Evolutionary conservation across 176 grass and related monocot genomes (phyloP), one percentile per base, ranked within the genome.

Genomic region (Rhynchospora pubera): DNA sequence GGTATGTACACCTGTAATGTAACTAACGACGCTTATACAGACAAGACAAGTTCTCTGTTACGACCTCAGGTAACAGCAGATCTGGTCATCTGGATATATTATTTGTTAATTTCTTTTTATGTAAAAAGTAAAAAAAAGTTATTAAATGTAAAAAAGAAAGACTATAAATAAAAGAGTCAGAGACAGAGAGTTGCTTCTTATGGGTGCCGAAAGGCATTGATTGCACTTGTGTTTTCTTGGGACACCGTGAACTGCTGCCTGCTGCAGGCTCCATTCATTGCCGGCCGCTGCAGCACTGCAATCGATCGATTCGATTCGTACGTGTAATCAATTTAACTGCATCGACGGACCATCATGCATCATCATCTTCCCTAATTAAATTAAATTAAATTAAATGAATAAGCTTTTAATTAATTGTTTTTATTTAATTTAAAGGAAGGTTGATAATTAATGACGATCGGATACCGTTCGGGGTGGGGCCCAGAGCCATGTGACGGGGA

Each of bases 171-270:
- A 64, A 64, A 3, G 1, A 66, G 11, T 50, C n/a, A 24, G 45
- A 50, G 70, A 52, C 45, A 74, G 10, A 11, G 46, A 74, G 70
- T 74, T 74, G 46, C 70, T 74, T 74, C 46, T 52, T 74, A 74
- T 74, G 70, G 70, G 70, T 74, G 70, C 69, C 69, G 69, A 74
- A 74, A 74, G 46, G 26, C 42, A 74, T 74, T 74, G 46, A 52
- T 52, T 74, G 47, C 44, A 46, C 3, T 44, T 51, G 10, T 51
- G 68, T 72, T n/a, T 46, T 47, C 44, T 22, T 48, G 64, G 13
- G 26, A 11, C 63, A 65, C 9, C 63, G 63, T 65, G 63, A 12
- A n/a, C n/a, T n/a, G n/a, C n/a, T n/a, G n/a, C n/a, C n/a, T n/a
- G n/a, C 45, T 73, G 45, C 42, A 44, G 65, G 26, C 21, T 28